Conservation (phyloP, 2,329 filamentous ascomycete species). For the Magnaporthales sp. region DNA sequence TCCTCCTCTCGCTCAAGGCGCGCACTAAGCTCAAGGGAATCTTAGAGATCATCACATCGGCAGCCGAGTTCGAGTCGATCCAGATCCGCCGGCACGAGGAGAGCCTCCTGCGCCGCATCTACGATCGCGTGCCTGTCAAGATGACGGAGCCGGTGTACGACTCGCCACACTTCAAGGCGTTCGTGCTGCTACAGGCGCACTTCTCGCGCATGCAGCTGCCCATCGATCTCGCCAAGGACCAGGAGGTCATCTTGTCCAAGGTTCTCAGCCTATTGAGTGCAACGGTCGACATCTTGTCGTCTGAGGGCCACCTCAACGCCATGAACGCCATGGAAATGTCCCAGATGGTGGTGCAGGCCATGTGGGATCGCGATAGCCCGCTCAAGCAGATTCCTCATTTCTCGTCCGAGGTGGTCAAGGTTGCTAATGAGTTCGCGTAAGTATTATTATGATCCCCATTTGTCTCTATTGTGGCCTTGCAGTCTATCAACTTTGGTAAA, state of each 20-base stretch:
- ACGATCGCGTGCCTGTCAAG: conserved; percentile 91
- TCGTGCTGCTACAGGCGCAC: conserved; percentile 93
- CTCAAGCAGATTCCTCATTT: conserved; percentile 98
- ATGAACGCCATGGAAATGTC: conserved; percentile 99
- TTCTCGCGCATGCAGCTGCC: conserved; percentile 96
- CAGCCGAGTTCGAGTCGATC: conserved; percentile 91
- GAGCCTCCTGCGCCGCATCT: conserved; percentile 77
- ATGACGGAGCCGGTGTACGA: conserved; percentile 81
- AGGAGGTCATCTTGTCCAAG: conserved; percentile 78
- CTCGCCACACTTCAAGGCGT: conserved; percentile 97
- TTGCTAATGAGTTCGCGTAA: conserved; percentile 69
- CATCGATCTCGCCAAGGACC: conserved; percentile 91
- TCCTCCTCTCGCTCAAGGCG: conserved; percentile 80
- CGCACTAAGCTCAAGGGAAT: conserved; percentile 95
- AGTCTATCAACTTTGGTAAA: not conserved
- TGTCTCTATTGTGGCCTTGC: not conserved
- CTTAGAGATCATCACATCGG: conserved; percentile 92
- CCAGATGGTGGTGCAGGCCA: conserved; percentile 97
- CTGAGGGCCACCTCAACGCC: conserved; percentile 90
- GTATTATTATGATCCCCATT: no score
- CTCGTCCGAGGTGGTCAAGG: conserved; percentile 71
- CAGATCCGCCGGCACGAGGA: conserved; percentile 93
- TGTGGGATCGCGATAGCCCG: conserved; percentile 97
- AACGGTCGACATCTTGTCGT: conserved; percentile 89
- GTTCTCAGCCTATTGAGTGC: conserved; percentile 83